Evolutionary conservation across 805 yeast species (phyloP).

Genomic region (Yarrowia porcina): DNA sequence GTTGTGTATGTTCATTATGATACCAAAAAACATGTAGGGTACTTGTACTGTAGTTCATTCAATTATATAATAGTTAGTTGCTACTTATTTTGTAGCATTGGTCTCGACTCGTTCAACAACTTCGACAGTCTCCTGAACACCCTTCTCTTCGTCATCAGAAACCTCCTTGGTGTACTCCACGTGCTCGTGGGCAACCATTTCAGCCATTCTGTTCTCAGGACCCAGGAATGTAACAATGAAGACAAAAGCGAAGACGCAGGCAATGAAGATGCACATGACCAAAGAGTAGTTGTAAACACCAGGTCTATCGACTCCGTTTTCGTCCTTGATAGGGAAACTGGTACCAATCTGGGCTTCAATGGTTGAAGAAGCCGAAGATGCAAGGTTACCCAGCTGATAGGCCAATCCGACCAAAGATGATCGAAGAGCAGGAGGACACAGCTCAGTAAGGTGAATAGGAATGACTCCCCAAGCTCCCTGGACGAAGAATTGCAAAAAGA

Average conservation of each 20-base stretch:
- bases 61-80: neutral
- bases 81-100: neutral
- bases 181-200: slow-evolving; percentile 9
- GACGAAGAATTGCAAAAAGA: slow-evolving; percentile 62
- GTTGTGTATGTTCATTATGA: too few relatives aligned
- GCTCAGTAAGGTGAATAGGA: slow-evolving; percentile 65
- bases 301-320: neutral
- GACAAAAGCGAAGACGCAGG: neutral
- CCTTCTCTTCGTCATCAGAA: neutral
- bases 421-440: slow-evolving; percentile 52
- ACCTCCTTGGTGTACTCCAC: neutral
- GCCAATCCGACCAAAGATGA: neutral
- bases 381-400: slow-evolving; percentile 13
- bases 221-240: neutral
- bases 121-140: neutral
- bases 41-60: too few relatives aligned
- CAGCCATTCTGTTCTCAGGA: slow-evolving; percentile 7
- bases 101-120: neutral
- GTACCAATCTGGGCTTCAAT: neutral
- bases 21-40: too few relatives aligned
- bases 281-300: neutral
- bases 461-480: slow-evolving; percentile 69
- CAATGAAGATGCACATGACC: slow-evolving; percentile 5
- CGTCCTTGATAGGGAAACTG: neutral
- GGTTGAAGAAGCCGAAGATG: slow-evolving; percentile 1